A percentile compares a stretch with the other conserved stretches of the same genome.
phyloP scores from a whole-genome alignment of 257 asterid genomes.

The Solanum chaucha region DNA sequence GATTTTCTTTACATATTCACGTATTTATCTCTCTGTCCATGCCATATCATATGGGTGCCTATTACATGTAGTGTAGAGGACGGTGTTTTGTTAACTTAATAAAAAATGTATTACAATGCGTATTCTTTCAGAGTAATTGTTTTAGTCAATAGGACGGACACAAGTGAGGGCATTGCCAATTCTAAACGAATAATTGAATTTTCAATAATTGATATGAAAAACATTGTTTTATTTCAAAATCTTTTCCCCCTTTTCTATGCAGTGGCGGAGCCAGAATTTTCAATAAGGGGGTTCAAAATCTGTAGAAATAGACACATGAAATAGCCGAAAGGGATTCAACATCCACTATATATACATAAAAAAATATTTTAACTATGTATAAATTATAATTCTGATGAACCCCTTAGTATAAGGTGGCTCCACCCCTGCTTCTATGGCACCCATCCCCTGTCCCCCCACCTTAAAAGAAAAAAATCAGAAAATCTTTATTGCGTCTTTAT shows the following conservation, averaged over 20 bases:
- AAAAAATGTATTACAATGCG: neutral
- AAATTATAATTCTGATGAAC: too few species aligned
- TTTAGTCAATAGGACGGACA: neutral
- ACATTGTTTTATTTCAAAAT: neutral
- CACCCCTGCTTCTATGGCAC: neutral
- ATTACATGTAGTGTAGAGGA: neutral
- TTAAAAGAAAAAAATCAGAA: too few species aligned
- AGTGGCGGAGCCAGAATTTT: too few species aligned
- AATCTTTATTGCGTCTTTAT: neutral
- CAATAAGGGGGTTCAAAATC: too few species aligned
- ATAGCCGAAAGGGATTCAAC: accelerated
- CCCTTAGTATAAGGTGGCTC: too few species aligned
- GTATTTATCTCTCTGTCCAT: neutral
- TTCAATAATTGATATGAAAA: neutral
- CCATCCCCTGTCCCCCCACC: neutral
- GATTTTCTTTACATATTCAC: neutral
- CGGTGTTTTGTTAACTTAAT: neutral
- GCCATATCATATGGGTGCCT: neutral
- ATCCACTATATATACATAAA: too few species aligned
- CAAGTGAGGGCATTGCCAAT: neutral
- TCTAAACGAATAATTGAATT: neutral
- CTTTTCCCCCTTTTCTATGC: neutral
- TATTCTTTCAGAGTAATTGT: neutral
- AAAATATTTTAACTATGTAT: too few species aligned
- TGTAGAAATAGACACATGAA: too few species aligned